These are phyloP conservation scores for Trichomonas gallinae DNA, from an alignment of 208 protist genomes.

Conservation along the genomic window DNA sequence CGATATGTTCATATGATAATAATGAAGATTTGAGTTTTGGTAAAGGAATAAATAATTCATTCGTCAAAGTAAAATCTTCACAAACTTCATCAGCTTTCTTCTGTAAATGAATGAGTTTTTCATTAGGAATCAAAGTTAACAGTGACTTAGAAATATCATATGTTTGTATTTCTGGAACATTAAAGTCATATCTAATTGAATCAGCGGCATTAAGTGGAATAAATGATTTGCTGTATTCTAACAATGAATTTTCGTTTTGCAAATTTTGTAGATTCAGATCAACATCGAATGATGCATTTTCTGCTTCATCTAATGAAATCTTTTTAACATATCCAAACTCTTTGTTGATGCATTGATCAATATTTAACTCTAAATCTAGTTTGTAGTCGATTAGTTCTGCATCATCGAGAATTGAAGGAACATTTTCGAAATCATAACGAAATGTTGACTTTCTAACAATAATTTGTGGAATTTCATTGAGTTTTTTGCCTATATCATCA, in stretches of 20 bases:
- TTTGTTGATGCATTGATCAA: background rate
- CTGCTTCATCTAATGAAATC: background rate
- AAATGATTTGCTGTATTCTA: background rate
- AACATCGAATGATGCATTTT: background rate
- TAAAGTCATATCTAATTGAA: background rate
- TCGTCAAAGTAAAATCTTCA: no score
- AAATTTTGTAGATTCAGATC: background rate
- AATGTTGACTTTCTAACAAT: background rate
- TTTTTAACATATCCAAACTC: background rate
- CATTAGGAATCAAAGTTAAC: background rate
- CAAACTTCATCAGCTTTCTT: background rate
- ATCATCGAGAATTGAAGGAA: background rate
- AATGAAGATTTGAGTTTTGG: no score
- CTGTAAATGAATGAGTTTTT: background rate
- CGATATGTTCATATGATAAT: no score
- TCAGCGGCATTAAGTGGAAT: background rate
- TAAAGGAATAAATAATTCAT: no score
- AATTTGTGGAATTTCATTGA: background rate
- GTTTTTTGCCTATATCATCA: background rate
- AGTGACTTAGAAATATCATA: background rate
- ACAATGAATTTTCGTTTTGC: background rate
- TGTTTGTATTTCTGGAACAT: background rate
- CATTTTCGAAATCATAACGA: background rate
- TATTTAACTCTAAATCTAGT: background rate
- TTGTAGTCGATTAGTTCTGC: background rate